A percentile compares a stretch with the other conserved stretches of the same genome.
phyloP scores from a whole-genome alignment of 192 early-diverging fungal genomes.

The Linnemannia elongata region DNA sequence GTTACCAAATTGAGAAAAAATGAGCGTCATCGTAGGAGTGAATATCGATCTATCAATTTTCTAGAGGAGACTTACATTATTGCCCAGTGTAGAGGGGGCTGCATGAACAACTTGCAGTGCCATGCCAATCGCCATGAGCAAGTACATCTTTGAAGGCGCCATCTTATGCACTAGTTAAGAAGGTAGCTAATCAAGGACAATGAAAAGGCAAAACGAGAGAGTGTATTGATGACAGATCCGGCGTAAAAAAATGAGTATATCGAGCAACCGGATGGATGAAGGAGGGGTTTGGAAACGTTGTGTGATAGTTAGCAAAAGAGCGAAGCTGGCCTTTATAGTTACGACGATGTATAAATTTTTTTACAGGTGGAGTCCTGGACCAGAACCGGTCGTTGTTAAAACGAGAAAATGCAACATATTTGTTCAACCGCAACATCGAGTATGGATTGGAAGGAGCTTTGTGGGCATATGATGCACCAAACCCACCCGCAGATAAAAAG shows the following conservation, averaged over 20 bases:
- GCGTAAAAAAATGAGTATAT: neutral
- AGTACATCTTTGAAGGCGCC: neutral
- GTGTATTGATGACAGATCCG: neutral
- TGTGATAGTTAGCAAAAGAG: neutral
- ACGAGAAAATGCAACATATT: neutral
- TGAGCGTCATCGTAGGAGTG: neutral
- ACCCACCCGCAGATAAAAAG: neutral
- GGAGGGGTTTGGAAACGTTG: neutral
- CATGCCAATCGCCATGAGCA: neutral
- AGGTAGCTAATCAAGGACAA: neutral
- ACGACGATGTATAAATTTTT: neutral
- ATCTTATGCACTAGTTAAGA: neutral
- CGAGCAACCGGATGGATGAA: neutral
- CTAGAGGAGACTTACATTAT: neutral
- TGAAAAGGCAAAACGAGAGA: neutral
- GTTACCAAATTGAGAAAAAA: neutral
- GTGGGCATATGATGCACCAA: too few species aligned
- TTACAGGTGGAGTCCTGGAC: neutral
- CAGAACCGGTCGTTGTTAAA: neutral
- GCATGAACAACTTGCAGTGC: constrained; percentile 8
- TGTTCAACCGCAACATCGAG: neutral
- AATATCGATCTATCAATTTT: too few species aligned
- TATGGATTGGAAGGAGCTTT: neutral
- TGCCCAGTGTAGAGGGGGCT: neutral
- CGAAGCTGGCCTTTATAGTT: neutral